Evolutionary conservation across 2,329 filamentous ascomycete genomes (phyloP).

Genomic region (Orbilia javanica): DNA sequence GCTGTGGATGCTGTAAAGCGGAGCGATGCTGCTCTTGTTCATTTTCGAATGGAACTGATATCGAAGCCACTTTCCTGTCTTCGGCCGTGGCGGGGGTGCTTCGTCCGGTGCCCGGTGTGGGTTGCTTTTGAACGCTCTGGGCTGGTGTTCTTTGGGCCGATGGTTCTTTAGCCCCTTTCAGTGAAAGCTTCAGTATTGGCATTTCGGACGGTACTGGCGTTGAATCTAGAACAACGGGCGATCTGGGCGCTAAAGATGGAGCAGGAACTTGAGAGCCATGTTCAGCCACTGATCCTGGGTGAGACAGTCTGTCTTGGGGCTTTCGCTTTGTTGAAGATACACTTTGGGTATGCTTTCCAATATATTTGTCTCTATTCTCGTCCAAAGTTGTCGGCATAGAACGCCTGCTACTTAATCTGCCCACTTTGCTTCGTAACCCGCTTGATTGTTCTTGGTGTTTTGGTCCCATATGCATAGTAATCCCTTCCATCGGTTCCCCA

Average conservation of each 20-base stretch:
- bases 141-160: background rate
- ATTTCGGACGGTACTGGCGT: background rate
- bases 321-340: background rate
- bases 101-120: background rate
- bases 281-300: background rate
- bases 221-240: background rate
- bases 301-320: background rate
- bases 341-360: background rate
- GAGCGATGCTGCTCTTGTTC: background rate
- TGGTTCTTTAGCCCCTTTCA: background rate
- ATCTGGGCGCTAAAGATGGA: background rate
- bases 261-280: background rate
- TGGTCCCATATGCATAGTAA: background rate
- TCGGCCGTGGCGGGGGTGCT: background rate
- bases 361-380: background rate
- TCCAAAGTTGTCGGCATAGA: background rate
- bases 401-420: background rate
- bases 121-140: background rate
- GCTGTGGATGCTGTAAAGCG: background rate
- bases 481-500: slow-evolving; percentile 6
- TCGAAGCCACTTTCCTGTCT: background rate
- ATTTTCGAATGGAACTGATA: background rate
- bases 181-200: background rate
- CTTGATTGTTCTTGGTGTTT: background rate
- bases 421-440: background rate